Conservation (phyloP, 192 early-diverging fungal genomes). For the Mortierella hygrophila region DNA sequence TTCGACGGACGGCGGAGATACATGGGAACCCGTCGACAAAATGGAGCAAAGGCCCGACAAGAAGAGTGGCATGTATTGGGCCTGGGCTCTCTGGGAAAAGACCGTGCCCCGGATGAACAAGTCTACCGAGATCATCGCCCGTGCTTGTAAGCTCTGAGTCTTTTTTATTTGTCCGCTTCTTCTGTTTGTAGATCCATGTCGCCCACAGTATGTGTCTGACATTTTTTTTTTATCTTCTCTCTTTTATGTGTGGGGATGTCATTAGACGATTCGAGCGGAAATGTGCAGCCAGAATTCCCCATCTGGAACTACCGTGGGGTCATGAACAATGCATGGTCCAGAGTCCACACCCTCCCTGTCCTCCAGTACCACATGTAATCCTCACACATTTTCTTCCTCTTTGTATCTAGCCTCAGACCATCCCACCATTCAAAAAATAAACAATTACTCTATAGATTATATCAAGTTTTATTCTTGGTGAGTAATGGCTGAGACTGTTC, state of each 20-base stretch:
- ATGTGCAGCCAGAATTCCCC: slow-evolving; percentile 85
- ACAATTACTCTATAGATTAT: not conserved
- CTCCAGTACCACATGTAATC: slow-evolving; percentile 15
- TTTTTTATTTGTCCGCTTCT: not conserved
- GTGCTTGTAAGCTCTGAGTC: slow-evolving; percentile 70
- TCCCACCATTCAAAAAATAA: not conserved
- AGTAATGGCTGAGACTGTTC: not conserved
- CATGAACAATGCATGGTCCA: slow-evolving; percentile 80
- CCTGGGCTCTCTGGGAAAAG: slow-evolving; percentile 87
- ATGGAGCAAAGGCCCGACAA: slow-evolving; percentile 55
- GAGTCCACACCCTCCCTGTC: slow-evolving; percentile 23
- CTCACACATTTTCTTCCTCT: not conserved
- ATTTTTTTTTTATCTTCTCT: slow-evolving; percentile 1
- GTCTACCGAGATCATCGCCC: slow-evolving; percentile 75
- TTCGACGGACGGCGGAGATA: slow-evolving; percentile 84
- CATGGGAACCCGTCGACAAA: slow-evolving; percentile 81
- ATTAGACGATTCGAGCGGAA: slow-evolving; percentile 84
- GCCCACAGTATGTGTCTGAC: not conserved
- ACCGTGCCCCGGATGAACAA: slow-evolving; percentile 59
- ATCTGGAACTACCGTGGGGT: slow-evolving; percentile 87
- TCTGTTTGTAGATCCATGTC: not conserved
- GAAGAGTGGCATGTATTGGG: slow-evolving; percentile 67
- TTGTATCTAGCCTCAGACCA: not conserved
- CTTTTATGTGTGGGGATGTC: not conserved
- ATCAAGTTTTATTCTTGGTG: not conserved